phyloP scores from a whole-genome alignment of 2,329 filamentous ascomycete species.

The Calonectria multiphialidica region DNA sequence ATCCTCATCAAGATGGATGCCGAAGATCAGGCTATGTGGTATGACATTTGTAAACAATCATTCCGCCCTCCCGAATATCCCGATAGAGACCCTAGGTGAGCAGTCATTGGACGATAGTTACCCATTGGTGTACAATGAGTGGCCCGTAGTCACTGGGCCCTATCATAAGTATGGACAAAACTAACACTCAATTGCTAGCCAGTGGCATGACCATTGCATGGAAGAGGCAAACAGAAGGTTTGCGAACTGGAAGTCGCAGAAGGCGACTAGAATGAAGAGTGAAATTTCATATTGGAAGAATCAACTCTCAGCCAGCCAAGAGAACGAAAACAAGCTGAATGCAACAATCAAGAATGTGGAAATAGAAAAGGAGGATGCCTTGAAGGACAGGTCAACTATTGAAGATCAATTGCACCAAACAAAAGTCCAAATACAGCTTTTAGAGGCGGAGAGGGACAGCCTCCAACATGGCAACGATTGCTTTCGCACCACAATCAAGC shows the following conservation, averaged over 20 bases:
- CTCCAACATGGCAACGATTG: background rate
- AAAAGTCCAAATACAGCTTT: background rate
- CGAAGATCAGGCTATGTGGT: slow-evolving; percentile 1
- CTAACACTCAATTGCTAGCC: background rate
- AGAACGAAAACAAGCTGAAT: background rate
- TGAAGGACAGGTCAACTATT: background rate
- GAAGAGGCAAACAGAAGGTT: slow-evolving; percentile 2
- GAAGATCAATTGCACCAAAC: background rate
- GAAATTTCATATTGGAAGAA: background rate
- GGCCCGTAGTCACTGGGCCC: background rate
- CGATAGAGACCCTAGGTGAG: background rate
- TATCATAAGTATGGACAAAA: background rate
- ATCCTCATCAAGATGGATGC: background rate
- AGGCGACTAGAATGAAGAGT: background rate
- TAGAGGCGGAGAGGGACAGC: background rate
- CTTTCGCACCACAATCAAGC: background rate
- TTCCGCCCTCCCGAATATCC: background rate
- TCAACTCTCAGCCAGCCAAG: background rate
- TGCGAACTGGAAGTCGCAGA: slow-evolving; percentile 3
- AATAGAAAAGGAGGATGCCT: background rate
- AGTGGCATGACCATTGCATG: background rate
- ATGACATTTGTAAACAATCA: background rate
- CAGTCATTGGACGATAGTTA: background rate
- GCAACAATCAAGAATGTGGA: background rate
- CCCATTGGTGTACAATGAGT: background rate